These are phyloP conservation scores for Tolypocladium cylindrosporum DNA, from an alignment of 2,329 filamentous ascomycete genomes.

Conservation along the genomic window DNA sequence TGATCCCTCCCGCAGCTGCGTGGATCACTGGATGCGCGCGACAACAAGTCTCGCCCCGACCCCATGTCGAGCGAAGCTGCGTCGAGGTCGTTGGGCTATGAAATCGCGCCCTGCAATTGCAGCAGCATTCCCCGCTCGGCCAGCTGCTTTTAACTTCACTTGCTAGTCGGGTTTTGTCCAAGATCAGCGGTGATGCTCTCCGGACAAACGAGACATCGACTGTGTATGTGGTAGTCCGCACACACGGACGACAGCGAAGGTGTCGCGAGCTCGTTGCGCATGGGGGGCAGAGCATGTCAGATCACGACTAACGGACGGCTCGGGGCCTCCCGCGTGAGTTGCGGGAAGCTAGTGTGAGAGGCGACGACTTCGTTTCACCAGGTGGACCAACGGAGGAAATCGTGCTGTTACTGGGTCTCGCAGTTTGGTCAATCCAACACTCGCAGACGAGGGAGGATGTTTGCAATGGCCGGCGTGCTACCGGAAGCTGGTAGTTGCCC, in stretches of 20 bases:
- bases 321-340: not conserved
- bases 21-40: constrained; percentile 2
- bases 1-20: constrained; percentile 5
- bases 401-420: not conserved
- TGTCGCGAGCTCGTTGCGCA: not conserved
- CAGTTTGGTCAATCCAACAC: not conserved
- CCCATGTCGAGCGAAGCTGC: not conserved
- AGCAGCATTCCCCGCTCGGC: not conserved
- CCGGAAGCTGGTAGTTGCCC: not conserved
- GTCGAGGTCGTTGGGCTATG: not conserved
- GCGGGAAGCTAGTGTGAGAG: not conserved
- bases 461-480: not conserved
- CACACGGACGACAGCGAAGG: not conserved
- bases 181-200: not conserved
- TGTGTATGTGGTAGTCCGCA: not conserved
- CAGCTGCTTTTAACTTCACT: not conserved
- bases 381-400: not conserved
- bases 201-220: not conserved
- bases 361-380: not conserved
- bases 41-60: not conserved
- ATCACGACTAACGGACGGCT: not conserved
- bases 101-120: not conserved
- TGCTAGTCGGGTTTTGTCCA: not conserved
- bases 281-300: not conserved
- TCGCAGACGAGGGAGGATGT: not conserved